These are phyloP conservation scores for Pugionium cornutum DNA, from an alignment of 345 rosid species.

Conservation along the genomic window DNA sequence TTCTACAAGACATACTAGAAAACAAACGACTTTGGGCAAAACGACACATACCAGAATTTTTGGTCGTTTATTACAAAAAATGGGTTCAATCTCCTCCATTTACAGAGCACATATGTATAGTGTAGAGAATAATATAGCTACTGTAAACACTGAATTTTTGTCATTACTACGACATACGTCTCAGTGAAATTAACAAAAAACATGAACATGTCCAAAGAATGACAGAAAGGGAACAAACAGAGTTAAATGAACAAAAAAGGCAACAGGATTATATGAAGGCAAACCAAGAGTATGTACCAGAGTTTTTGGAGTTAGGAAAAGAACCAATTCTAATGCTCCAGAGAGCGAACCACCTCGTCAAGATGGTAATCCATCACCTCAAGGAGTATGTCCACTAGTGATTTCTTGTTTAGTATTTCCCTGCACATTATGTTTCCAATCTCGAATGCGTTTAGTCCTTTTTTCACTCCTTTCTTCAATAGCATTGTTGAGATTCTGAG, in stretches of 20 bases:
- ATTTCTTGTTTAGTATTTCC: slow-evolving; percentile 59
- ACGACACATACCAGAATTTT: too few species aligned
- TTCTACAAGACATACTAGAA: too few species aligned
- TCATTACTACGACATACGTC: not conserved
- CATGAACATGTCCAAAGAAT: slow-evolving; percentile 37
- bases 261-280: slow-evolving; percentile 19
- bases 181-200: slow-evolving; percentile 21
- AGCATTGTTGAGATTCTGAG: slow-evolving; percentile 82
- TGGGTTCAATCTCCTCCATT: too few species aligned
- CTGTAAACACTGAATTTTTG: not conserved
- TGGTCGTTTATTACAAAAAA: too few species aligned
- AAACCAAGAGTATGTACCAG: slow-evolving; percentile 29
- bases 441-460: slow-evolving; percentile 69
- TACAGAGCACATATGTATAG: too few species aligned
- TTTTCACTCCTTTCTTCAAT: slow-evolving; percentile 71
- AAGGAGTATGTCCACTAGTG: slow-evolving; percentile 44
- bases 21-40: too few species aligned
- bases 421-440: slow-evolving; percentile 87
- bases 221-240: not conserved
- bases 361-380: slow-evolving; percentile 39
- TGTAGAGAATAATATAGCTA: too few species aligned
- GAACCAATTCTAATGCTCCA: slow-evolving; percentile 40
- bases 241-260: slow-evolving; percentile 17
- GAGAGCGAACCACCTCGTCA: slow-evolving; percentile 29
- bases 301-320: slow-evolving; percentile 26